These are phyloP conservation scores for Ogataea wickerhamii DNA, from an alignment of 805 yeast genomes.

Conservation along the genomic window DNA sequence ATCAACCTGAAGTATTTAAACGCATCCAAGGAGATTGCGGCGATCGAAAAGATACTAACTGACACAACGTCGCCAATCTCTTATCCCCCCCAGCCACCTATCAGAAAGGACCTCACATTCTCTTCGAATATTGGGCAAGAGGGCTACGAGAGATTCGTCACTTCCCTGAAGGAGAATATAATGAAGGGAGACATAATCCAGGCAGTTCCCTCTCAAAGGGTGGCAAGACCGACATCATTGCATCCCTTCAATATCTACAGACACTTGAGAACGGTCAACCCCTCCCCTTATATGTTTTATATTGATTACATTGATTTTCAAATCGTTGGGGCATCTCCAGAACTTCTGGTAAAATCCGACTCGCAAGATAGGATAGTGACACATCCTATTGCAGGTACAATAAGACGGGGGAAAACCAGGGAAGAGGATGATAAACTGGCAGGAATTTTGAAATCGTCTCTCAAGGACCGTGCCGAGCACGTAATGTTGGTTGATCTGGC, in stretches of 20 bases:
- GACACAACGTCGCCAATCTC: conserved; percentile 43
- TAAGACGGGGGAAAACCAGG: conserved; percentile 80
- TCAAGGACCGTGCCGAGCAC: conserved; percentile 96
- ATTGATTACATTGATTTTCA: conserved; percentile 90
- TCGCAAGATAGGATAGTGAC: conserved; percentile 70
- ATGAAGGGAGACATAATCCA: conserved; percentile 92
- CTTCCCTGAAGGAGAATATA: conserved; percentile 72
- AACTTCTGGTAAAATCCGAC: conserved; percentile 82
- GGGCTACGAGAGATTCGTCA: conserved; percentile 86
- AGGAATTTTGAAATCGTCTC: conserved; percentile 61
- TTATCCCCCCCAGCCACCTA: conserved; percentile 73
- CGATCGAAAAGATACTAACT: conserved; percentile 47
- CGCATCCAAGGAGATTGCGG: conserved; percentile 58
- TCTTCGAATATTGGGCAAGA: conserved; percentile 89
- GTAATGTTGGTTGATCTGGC: conserved; percentile 98
- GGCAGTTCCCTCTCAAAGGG: conserved; percentile 97
- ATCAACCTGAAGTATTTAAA: conserved; percentile 45
- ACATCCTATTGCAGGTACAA: conserved; percentile 98
- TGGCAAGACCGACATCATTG: conserved; percentile 88
- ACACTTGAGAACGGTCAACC: conserved; percentile 92
- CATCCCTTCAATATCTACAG: conserved; percentile 97
- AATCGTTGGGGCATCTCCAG: conserved; percentile 97
- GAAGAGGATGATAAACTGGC: conserved; percentile 92
- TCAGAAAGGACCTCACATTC: conserved; percentile 63
- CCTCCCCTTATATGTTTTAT: conserved; percentile 95